Evolutionary conservation across 176 grass and related monocot species (phyloP).

Genomic region (Carex kokanica): DNA sequence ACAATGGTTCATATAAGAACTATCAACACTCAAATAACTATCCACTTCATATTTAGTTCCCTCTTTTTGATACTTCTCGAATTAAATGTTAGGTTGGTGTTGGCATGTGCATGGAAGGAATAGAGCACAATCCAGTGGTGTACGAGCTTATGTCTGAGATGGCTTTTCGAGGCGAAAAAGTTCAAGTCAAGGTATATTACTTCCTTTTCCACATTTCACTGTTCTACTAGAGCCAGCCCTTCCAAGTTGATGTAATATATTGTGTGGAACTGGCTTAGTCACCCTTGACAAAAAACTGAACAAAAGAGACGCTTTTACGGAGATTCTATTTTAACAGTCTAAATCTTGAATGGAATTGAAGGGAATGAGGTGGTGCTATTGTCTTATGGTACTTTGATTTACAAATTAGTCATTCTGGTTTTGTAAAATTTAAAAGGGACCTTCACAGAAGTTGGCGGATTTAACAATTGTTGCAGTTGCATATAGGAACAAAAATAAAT

Average conservation of each 20-base stretch:
- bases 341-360: not conserved
- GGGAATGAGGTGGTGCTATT: not conserved
- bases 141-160: constrained; percentile 99
- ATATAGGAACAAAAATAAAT: not conserved
- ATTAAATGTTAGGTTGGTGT: constrained; percentile 64
- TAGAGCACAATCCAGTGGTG: constrained; percentile 98
- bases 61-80: constrained; percentile 17
- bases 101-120: constrained; percentile 99
- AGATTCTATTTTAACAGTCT: not conserved
- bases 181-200: constrained; percentile 68
- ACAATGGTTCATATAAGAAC: constrained; percentile 59
- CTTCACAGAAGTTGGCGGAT: not conserved
- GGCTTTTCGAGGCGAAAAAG: constrained; percentile 70
- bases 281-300: not conserved
- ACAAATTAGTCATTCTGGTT: not conserved
- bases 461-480: not conserved
- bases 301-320: not conserved
- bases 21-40: constrained; percentile 19
- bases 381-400: not conserved
- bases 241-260: not conserved
- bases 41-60: not conserved
- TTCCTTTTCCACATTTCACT: not conserved
- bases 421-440: not conserved
- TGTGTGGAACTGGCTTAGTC: not conserved
- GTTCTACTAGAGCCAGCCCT: not conserved